Percentiles rank a stretch among this genome's conserved stretches.
These are phyloP conservation scores for Fomitopsis palustris DNA, from an alignment of 1,284 basidiomycete genomes.

Conservation along the genomic window DNA sequence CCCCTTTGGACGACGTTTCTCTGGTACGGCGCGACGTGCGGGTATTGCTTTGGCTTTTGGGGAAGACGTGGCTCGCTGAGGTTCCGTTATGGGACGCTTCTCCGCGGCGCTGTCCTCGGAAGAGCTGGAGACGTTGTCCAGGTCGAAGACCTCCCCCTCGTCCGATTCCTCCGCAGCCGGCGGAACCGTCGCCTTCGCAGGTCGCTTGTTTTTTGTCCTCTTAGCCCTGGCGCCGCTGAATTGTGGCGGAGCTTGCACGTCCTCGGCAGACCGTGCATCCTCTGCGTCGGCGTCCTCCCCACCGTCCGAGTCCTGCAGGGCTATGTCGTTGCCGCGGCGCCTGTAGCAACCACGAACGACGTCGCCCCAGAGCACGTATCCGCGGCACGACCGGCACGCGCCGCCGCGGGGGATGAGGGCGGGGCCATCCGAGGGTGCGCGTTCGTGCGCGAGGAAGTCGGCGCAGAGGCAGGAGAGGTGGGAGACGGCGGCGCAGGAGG, in stretches of 20 bases:
- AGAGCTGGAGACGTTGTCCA: slow-evolving; percentile 21
- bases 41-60: background rate
- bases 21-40: background rate
- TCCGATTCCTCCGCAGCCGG: background rate
- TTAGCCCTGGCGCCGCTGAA: background rate
- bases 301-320: slow-evolving; percentile 23
- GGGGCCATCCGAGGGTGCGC: slow-evolving; percentile 10
- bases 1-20: background rate
- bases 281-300: slow-evolving; percentile 29
- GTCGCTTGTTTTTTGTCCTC: background rate
- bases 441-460: slow-evolving; percentile 41
- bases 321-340: slow-evolving; percentile 32
- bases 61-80: background rate
- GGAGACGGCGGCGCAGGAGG: slow-evolving; percentile 48
- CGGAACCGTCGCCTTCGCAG: background rate
- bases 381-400: slow-evolving; percentile 51
- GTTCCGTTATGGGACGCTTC: background rate
- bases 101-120: background rate
- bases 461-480: slow-evolving; percentile 72
- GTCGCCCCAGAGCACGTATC: slow-evolving; percentile 69
- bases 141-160: slow-evolving; percentile 30
- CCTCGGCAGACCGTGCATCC: slow-evolving; percentile 1
- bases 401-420: slow-evolving; percentile 62
- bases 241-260: background rate
- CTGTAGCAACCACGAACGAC: slow-evolving; percentile 68